These are phyloP conservation scores for Strobilomyces confusus DNA, from an alignment of 768 basidiomycete species.

Conservation along the genomic window DNA sequence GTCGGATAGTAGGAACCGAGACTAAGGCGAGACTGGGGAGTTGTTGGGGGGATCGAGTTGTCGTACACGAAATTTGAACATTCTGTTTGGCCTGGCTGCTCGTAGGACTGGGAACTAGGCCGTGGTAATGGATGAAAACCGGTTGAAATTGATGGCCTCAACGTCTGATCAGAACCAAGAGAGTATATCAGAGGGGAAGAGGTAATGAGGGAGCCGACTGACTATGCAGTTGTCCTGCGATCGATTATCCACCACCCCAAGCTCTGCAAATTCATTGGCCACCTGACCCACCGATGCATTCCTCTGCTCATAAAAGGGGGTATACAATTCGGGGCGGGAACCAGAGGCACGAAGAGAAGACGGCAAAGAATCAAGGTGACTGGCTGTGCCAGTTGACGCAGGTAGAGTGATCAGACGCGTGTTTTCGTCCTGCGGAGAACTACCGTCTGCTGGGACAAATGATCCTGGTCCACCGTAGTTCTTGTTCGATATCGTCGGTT, in stretches of 20 bases:
- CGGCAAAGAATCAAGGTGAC: conserved; percentile 50
- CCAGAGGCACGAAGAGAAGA: conserved; percentile 59
- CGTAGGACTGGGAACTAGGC: conserved; percentile 36
- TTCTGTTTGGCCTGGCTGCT: conserved; percentile 32
- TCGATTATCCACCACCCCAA: conserved; percentile 49
- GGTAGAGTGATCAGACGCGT: conserved; percentile 8
- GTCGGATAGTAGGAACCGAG: conserved; percentile 41
- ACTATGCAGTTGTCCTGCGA: conserved; percentile 62
- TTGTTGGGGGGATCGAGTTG: conserved; percentile 33
- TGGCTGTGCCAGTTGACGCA: conserved; percentile 27
- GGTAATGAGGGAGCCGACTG: conserved; percentile 24
- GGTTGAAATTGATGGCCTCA: conserved; percentile 35
- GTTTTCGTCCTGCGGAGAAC: conserved; percentile 24
- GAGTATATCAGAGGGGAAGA: conserved; percentile 13
- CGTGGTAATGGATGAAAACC: conserved; percentile 33
- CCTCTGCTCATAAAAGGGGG: conserved; percentile 65
- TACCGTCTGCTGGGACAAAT: conserved; percentile 54
- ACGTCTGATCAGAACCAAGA: conserved; percentile 32
- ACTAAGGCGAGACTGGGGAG: conserved; percentile 33
- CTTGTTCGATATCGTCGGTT: conserved; percentile 46
- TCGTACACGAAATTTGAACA: conserved; percentile 39
- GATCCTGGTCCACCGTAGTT: conserved; percentile 79
- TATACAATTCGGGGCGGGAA: conserved; percentile 68
- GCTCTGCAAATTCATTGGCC: conserved; percentile 62
- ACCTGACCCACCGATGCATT: conserved; percentile 47